Evolutionary conservation across 257 asterid species (phyloP).

Genomic region (Nyctanthes arbortristis): DNA sequence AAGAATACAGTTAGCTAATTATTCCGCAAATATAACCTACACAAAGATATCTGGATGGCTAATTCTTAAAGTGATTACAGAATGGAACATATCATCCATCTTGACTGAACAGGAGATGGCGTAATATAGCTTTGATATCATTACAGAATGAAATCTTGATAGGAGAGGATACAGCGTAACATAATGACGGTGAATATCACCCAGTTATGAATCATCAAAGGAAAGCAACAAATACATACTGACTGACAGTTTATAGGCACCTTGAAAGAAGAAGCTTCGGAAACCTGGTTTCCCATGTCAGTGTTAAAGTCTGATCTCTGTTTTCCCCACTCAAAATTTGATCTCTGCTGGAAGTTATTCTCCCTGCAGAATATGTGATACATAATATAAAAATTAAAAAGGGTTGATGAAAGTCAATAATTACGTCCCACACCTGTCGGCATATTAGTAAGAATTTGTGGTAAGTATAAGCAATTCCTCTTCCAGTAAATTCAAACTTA

Average conservation of each 20-base stretch:
- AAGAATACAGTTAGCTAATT: neutral
- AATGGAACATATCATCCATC: neutral
- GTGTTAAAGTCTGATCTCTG: constrained; percentile 19
- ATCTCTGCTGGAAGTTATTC: neutral
- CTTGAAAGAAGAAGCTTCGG: constrained; percentile 31
- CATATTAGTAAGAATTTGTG: neutral
- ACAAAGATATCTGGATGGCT: neutral
- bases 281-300: constrained; percentile 13
- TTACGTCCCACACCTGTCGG: constrained; percentile 1
- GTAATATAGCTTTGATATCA: too few relatives aligned
- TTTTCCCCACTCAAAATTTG: constrained; percentile 22
- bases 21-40: neutral
- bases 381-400: neutral
- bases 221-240: constrained; percentile 12
- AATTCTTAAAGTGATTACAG: neutral
- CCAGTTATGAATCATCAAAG: constrained; percentile 1
- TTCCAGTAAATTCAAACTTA: constrained; percentile 9
- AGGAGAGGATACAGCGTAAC: neutral
- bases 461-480: neutral
- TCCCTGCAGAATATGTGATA: constrained; percentile 25
- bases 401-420: neutral
- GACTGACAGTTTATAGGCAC: constrained; percentile 26
- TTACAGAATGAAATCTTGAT: too few relatives aligned
- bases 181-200: neutral
- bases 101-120: neutral